A percentile compares a stretch with the other conserved stretches of the same genome.
These are phyloP conservation scores for Diplocarpon rosae DNA, from an alignment of 2,329 filamentous ascomycete species.

Conservation along the genomic window DNA sequence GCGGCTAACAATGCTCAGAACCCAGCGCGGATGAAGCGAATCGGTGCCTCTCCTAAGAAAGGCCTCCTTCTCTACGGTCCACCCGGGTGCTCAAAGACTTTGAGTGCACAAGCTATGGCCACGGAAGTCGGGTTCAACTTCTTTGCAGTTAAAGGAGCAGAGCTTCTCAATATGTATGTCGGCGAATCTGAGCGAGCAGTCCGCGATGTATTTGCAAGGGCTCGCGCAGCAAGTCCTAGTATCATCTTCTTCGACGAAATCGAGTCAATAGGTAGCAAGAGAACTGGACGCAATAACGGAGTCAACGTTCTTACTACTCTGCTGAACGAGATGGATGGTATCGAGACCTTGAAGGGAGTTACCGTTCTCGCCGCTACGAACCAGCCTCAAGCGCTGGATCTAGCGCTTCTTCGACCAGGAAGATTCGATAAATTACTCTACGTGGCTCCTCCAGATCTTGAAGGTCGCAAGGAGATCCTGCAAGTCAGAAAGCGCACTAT, in stretches of 20 bases:
- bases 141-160: constrained; percentile 85
- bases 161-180: constrained; percentile 93
- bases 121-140: constrained; percentile 90
- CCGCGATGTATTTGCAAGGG: constrained; percentile 75
- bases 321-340: constrained; percentile 92
- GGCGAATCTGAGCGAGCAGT: constrained; percentile 85
- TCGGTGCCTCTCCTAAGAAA: constrained; percentile 54
- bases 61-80: constrained; percentile 85
- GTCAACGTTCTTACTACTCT: constrained; percentile 83
- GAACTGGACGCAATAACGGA: constrained; percentile 37
- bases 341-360: constrained; percentile 73
- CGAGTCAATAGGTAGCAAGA: constrained; percentile 57
- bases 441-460: constrained; percentile 66
- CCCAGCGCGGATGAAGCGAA: constrained; percentile 37
- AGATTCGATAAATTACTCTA: constrained; percentile 79
- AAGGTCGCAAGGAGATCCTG: constrained; percentile 68
- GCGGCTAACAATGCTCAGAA: constrained; percentile 28
- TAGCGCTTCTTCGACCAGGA: constrained; percentile 74
- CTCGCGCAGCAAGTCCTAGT: constrained; percentile 72
- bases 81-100: constrained; percentile 88
- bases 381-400: constrained; percentile 74
- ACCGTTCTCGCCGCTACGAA: constrained; percentile 88
- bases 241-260: constrained; percentile 98
- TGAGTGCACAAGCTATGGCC: constrained; percentile 82
- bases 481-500: constrained; percentile 52